Conservation (phyloP, 768 basidiomycete species). For the Sarcodon sp. region DNA sequence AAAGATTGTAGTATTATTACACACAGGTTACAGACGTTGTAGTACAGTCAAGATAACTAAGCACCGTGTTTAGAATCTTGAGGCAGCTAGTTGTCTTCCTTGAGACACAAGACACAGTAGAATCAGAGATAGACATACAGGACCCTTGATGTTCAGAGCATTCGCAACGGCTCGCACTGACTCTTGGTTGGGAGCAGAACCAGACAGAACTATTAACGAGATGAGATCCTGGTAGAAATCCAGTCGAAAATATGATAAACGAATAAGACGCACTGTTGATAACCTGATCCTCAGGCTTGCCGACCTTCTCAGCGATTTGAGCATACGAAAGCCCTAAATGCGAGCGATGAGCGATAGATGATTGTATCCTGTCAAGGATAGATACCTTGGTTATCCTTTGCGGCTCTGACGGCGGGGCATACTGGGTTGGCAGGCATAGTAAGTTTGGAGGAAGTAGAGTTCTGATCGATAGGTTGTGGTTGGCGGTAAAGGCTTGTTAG, state of each 20-base stretch:
- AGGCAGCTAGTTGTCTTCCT: not conserved
- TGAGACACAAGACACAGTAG: not conserved
- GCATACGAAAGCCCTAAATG: constrained; percentile 32
- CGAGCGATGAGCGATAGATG: not conserved
- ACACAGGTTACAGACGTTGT: not conserved
- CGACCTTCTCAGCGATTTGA: constrained; percentile 33
- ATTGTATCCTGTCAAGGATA: not conserved
- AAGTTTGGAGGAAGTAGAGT: constrained; percentile 1
- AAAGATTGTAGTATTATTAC: too few relatives aligned
- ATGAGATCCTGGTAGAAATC: not conserved
- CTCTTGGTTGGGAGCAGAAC: not conserved
- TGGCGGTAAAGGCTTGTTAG: too few relatives aligned
- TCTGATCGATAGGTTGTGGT: not conserved
- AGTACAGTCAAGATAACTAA: not conserved
- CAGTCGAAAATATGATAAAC: not conserved
- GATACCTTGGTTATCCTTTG: constrained; percentile 37
- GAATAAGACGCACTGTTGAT: constrained; percentile 30
- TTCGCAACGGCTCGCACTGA: not conserved
- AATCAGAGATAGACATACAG: not conserved
- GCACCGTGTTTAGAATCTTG: not conserved
- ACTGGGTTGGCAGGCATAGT: constrained; percentile 38
- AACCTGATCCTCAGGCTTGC: constrained; percentile 32
- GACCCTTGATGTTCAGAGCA: not conserved
- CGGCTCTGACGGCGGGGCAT: constrained; percentile 45
- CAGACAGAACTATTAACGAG: too few relatives aligned